Evolutionary conservation across 805 yeast genomes (phyloP), one percentile per base, ranked within the genome.

Genomic region (Wickerhamomyces canadensis): DNA sequence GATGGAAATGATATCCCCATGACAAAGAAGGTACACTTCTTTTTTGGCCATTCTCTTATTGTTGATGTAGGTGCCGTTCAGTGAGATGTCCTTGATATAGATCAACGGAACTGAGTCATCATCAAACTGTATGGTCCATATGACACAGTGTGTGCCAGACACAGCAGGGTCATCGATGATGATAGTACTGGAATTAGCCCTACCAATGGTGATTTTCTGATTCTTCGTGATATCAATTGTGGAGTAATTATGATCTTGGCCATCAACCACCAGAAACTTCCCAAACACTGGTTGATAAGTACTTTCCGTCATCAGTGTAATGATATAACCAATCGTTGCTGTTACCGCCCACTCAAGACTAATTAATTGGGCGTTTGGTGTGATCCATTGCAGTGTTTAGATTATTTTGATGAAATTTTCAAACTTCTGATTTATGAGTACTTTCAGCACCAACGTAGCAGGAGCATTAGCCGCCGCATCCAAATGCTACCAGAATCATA

Each of bases 71-170:
- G 72, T 67, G 3, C 81, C 81, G 57, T 78, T 78, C 18, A 67
- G 50, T 1, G 82, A 74, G 2, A 45, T 35, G 43, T 76, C 82
- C 38, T 67, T 68, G 10, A 77, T 43, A 45, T 76, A 78, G 14
- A 69, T 62, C 41, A 74, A 42, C 0, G 78, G 75, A 1, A 63
- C 49, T 6, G 69, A 64, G 5, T 59, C 57, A 0, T 65, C 65
- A 48, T 76, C 81, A 50, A 78, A 78, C 29, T 68, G 60, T 4
- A 70, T 58, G 0, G 61, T 55, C 78, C 78, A 74, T 5, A 74
- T 44, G 7, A 57, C 44, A 37, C 74, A 76, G 47, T 78, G 84
- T 0, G 58, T 38, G 2, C 62, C 47, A 1, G 81, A 75, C 3
- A 76, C 55, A 2, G 65, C 58, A 0, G 64, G 59, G 42, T 69